Base-by-base conservation (phyloP, 371 early-diverging fungal species). In the Actinomortierella ambigua region DNA sequence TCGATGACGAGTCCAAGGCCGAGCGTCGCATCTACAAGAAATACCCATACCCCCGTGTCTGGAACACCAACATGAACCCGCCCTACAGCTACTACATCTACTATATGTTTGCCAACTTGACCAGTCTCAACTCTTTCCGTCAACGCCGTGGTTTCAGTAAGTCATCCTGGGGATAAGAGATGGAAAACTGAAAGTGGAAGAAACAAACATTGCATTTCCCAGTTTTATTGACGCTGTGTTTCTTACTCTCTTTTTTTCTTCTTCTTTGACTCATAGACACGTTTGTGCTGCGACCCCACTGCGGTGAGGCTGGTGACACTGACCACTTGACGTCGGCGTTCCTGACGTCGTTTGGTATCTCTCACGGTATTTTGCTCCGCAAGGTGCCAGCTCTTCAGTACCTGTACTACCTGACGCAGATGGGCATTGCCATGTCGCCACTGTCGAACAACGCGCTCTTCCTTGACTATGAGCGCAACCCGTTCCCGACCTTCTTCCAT, bases 381-480 rank as follows among this genome's bases (percentile, higher is more conserved):
- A 99, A 99, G 67, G 98, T 96, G 1, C 98, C 98, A 13, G 97
- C 93, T 0, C 78, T 99, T 51, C 98, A 98, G 80, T 99, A 99
- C 70, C 85, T 99, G 64, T 96, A 86, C 80, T 99, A 99, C 76
- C 75, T 98, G 56, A 88, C 94, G 54, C 98, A 98, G 71, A 92
- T 99, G 55, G 97, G 97, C 15, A 91, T 99, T 63, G 96, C 98
- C 68, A 98, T 99, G 99, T 96, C 97, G 2, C 99, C 99, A 8
- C 85, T 99, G 8, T 95, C 95, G 46, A 99, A 99, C 85, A 99
- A 99, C 78, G 98, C 99, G 0, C 82, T 99, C 40, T 99, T 99
- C 73, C 79, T 99, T 61, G 93, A 90, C 14, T 97, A 96, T 77
- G 97, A 98, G 69, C 88, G 98, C 57, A 99, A 98, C 76, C 99